Conservation (phyloP, 169 alveolate species). For the Toxoplasma gondii region DNA sequence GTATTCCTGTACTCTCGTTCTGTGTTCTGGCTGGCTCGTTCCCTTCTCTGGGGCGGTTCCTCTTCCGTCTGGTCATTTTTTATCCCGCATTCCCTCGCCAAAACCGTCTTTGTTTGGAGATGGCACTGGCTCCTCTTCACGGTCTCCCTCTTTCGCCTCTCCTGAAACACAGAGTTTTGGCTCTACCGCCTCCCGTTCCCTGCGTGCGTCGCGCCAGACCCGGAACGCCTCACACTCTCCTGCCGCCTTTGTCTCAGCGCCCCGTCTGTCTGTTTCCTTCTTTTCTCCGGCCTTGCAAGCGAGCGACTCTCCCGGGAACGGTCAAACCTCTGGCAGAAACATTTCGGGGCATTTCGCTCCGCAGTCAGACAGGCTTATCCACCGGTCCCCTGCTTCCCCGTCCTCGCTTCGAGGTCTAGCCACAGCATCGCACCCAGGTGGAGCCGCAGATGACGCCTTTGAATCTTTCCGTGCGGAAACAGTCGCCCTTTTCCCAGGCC, state of each 20-base stretch:
- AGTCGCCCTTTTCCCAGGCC: conserved; percentile 78
- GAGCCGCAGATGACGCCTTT: conserved; percentile 6
- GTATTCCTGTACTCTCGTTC: too few relatives aligned
- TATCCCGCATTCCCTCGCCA: neutral
- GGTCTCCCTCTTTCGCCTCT: too few relatives aligned
- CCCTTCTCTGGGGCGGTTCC: neutral
- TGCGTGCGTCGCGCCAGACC: neutral
- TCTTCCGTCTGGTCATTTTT: neutral
- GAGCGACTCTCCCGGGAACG: neutral
- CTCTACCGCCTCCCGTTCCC: neutral
- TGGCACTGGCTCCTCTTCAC: too few relatives aligned
- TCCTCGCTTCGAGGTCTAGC: neutral
- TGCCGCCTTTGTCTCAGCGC: neutral
- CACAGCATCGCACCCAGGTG: neutral
- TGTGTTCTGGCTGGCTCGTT: neutral
- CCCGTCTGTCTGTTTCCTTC: neutral
- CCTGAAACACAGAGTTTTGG: too few relatives aligned
- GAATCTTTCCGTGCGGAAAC: conserved; percentile 28
- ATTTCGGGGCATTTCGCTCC: neutral
- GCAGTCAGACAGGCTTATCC: neutral
- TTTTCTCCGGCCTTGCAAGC: neutral
- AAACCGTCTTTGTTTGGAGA: neutral
- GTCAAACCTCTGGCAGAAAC: neutral
- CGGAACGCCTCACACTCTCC: neutral
- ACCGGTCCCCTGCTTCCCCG: neutral